Evolutionary conservation across 805 yeast genomes (phyloP), one percentile per base, ranked within the genome.

Genomic region (Maudiozyma pseudohumilis): DNA sequence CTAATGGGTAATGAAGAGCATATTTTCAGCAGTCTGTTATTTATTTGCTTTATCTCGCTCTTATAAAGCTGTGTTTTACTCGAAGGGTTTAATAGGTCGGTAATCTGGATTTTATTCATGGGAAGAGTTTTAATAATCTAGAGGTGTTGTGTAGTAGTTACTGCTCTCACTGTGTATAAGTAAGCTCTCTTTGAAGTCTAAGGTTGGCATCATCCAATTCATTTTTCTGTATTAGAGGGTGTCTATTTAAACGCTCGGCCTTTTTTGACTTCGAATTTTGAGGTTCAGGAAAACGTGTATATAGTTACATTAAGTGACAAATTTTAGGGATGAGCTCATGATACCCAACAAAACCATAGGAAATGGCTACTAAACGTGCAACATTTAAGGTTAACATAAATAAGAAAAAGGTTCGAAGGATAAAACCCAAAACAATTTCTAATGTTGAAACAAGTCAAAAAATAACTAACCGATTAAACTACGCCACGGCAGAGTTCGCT

Each of bases 21-120:
- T 21, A 44, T 19, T 2, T 21, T 7, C 7, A 41, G 16, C 13
- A 44, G 36, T 34, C 38, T 32, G 23, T 34, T 27, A 35, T 40
- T 42, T 28, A 48, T 37, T n/a, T 36, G 29, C 17, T 37, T 24
- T 30, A 43, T 32, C 35, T 38, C 41, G 12, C 34, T 38, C 21
- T 36, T 33, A 17, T 40, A 17, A 18, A 26, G 24, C 3, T 35
- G 40, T 13, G 24, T 34, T 8, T 40, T 29, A 8, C 23, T 2
- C n/a, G 40, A 29, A 22, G 49, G 47, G 36, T 52, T 52, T 26
- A 52, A 31, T 25, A 52, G 40, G 5, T 35, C 36, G 17, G 40
- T 33, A 6, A 52, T 50, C 7, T 47, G 45, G 13, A 52, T 49
- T 34, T 39, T 45, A 30, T 43, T 45, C 52, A 48, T 48, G 13